Percentiles rank a stretch among this genome's conserved stretches.
Conservation (phyloP, 306 rosid genomes). For the Psophocarpus tetragonolobus region DNA sequence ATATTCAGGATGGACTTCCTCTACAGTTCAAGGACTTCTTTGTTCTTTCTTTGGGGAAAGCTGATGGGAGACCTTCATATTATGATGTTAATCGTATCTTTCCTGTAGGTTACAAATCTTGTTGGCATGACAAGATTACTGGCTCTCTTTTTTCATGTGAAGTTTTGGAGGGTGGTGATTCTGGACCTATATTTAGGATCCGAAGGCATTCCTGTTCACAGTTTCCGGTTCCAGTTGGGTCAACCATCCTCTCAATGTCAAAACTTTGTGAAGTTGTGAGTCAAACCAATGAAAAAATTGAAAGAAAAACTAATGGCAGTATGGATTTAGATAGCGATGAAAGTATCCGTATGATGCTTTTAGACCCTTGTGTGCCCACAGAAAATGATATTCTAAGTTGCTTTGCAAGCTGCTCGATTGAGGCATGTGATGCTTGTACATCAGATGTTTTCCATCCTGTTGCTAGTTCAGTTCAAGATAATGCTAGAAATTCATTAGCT, state of each 20-base stretch:
- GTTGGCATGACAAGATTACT: slow-evolving; percentile 94
- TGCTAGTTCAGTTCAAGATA: slow-evolving; percentile 38
- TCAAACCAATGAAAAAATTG: slow-evolving; percentile 53
- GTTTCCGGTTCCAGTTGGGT: slow-evolving; percentile 59
- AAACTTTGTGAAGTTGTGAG: slow-evolving; percentile 41
- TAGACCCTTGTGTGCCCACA: slow-evolving; percentile 60
- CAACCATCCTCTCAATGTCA: slow-evolving; percentile 58
- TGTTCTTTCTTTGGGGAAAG: slow-evolving; percentile 84
- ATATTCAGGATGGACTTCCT: slow-evolving; percentile 82
- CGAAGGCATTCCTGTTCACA: slow-evolving; percentile 75
- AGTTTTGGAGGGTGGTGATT: slow-evolving; percentile 84
- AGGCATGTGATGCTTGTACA: slow-evolving; percentile 39
- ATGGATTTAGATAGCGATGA: slow-evolving; percentile 50
- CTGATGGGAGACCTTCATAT: slow-evolving; percentile 79
- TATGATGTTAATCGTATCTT: slow-evolving; percentile 58
- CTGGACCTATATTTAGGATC: slow-evolving; percentile 87
- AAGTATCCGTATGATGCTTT: slow-evolving; percentile 66
- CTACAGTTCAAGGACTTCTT: slow-evolving; percentile 86
- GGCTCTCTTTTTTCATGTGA: slow-evolving; percentile 83
- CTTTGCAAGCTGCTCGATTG: slow-evolving; percentile 47
- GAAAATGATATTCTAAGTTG: slow-evolving; percentile 78
- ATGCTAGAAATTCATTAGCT: slow-evolving; percentile 35
- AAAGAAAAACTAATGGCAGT: slow-evolving; percentile 37
- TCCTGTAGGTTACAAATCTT: slow-evolving; percentile 84
- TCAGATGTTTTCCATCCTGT: slow-evolving; percentile 39